Conservation (phyloP, 2,329 filamentous ascomycete species). For the Alternaria dauci region DNA sequence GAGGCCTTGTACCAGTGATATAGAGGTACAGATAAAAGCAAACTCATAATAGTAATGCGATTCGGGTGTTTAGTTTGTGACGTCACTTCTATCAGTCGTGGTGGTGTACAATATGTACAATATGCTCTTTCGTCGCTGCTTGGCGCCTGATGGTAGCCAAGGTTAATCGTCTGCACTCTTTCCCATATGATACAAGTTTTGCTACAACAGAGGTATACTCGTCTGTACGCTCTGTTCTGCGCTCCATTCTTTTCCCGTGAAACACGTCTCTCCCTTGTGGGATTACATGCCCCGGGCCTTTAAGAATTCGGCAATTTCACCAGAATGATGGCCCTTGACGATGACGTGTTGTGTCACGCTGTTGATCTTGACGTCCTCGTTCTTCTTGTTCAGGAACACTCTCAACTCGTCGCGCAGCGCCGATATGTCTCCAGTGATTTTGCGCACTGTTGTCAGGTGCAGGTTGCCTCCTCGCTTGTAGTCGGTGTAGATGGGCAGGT, state of each 20-base stretch:
- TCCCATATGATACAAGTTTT: background rate
- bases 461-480: constrained; percentile 78
- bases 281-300: constrained; percentile 28
- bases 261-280: background rate
- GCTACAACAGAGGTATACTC: background rate
- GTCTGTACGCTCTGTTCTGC: background rate
- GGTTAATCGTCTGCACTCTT: background rate
- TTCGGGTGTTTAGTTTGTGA: background rate
- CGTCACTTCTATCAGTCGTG: background rate
- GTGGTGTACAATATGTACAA: background rate
- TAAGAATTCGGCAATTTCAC: constrained; percentile 24
- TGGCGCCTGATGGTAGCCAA: background rate
- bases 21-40: background rate
- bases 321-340: constrained; percentile 40
- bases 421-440: constrained; percentile 75
- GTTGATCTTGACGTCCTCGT: constrained; percentile 65
- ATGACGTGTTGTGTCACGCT: constrained; percentile 73
- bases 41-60: background rate
- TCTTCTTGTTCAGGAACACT: constrained; percentile 64
- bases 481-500: constrained; percentile 79
- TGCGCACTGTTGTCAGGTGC: constrained; percentile 77
- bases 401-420: constrained; percentile 71
- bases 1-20: background rate
- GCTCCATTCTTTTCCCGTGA: background rate
- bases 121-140: background rate